These are phyloP conservation scores for Aspergillus piperis DNA, from an alignment of 2,329 filamentous ascomycete genomes.

Conservation along the genomic window DNA sequence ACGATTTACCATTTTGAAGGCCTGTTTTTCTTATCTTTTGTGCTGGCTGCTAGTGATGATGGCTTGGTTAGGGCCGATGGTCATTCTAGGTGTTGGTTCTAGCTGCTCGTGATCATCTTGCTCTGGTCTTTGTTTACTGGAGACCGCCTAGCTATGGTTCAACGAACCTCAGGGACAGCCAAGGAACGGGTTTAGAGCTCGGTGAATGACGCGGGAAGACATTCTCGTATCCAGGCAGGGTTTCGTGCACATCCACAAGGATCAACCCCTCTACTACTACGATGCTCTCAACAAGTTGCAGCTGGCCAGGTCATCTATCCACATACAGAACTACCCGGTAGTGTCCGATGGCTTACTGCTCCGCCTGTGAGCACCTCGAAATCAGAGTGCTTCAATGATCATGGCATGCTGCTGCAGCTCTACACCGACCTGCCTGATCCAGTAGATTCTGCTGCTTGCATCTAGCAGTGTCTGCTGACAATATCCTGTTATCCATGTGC, in stretches of 20 bases:
- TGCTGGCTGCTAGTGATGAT: background rate
- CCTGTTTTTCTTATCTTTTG: background rate
- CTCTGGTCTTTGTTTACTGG: background rate
- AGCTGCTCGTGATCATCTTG: too few relatives aligned
- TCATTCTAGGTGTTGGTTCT: too few relatives aligned
- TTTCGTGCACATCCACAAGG: background rate
- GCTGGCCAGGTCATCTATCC: background rate
- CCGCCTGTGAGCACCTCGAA: background rate
- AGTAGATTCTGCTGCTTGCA: background rate
- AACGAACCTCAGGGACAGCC: background rate
- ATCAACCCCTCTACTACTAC: background rate
- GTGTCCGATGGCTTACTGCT: background rate
- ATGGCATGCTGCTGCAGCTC: background rate
- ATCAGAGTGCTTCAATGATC: background rate
- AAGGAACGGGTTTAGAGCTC: background rate
- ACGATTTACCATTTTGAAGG: constrained; percentile 12
- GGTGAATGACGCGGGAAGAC: background rate
- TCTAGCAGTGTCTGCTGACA: background rate
- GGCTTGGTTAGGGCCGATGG: background rate
- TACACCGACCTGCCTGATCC: background rate
- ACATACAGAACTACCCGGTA: background rate
- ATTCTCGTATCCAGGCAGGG: background rate
- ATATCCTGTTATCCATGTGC: background rate
- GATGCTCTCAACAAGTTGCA: background rate
- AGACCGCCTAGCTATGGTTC: background rate